phyloP scores from a whole-genome alignment of 2,329 filamentous ascomycete species.

The Xylaria sp. region DNA sequence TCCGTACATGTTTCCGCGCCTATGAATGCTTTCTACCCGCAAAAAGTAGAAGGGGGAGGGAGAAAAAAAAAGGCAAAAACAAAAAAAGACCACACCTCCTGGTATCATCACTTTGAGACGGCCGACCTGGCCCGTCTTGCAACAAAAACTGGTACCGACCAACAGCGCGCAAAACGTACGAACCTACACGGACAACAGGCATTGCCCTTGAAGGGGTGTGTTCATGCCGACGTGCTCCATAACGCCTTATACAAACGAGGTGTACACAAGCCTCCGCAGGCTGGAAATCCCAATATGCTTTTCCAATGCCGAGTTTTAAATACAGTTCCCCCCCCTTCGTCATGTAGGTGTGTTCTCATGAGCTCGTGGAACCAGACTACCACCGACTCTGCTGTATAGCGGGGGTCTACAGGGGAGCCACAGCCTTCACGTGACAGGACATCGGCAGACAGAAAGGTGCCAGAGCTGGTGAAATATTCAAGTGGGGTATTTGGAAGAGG shows the following conservation, averaged over 20 bases:
- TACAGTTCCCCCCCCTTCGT: slow-evolving; percentile 17
- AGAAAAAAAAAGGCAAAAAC: too few relatives aligned
- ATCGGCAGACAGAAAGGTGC: slow-evolving; percentile 30
- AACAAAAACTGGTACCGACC: slow-evolving; percentile 9
- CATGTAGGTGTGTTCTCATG: slow-evolving; percentile 23
- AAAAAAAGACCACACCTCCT: slow-evolving; percentile 15
- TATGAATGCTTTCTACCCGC: slow-evolving; percentile 5
- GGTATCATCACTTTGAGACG: slow-evolving; percentile 13
- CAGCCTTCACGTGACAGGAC: slow-evolving; percentile 24
- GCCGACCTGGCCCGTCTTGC: slow-evolving; percentile 7
- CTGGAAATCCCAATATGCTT: slow-evolving; percentile 21
- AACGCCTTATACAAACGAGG: slow-evolving; percentile 21
- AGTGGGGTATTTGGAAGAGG: slow-evolving; percentile 33
- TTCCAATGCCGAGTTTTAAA: slow-evolving; percentile 18
- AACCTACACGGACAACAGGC: slow-evolving; percentile 1
- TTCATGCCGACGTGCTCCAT: slow-evolving; percentile 18
- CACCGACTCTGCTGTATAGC: slow-evolving; percentile 24
- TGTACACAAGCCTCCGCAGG: slow-evolving; percentile 7
- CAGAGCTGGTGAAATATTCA: slow-evolving; percentile 29
- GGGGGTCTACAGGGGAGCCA: slow-evolving; percentile 20
- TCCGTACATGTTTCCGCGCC: slow-evolving; percentile 19
- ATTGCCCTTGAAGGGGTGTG: slow-evolving; percentile 15
- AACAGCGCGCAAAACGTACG: slow-evolving; percentile 1
- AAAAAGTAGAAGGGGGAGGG: too few relatives aligned
- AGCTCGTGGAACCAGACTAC: slow-evolving; percentile 24